Evolutionary conservation across 2,329 filamentous ascomycete genomes (phyloP).

Genomic region (Penicillium sp.): DNA sequence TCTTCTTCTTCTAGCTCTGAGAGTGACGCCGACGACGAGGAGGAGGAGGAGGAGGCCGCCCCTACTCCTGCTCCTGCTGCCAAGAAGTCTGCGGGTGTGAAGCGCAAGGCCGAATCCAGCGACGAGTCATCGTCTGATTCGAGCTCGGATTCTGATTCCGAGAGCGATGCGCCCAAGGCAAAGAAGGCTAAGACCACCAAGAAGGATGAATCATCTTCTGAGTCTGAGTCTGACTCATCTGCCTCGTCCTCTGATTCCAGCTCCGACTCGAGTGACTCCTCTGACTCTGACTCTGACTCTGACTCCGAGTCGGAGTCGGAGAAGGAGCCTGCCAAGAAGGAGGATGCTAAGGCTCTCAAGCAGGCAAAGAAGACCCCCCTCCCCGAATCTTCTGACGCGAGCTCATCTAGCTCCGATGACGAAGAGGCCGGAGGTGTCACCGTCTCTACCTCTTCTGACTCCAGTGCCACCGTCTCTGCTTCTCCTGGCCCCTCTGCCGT

Average conservation of each 20-base stretch:
- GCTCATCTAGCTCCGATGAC: constrained; percentile 24
- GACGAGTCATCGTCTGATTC: constrained; percentile 44
- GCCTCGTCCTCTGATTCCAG: constrained; percentile 29
- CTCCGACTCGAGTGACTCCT: constrained; percentile 20
- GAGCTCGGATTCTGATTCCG: constrained; percentile 48
- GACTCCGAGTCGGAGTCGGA: constrained; percentile 28
- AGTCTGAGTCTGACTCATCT: constrained; percentile 19
- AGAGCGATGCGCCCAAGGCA: constrained; percentile 48
- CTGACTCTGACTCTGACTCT: constrained; percentile 15
- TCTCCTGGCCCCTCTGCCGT: constrained; percentile 22
- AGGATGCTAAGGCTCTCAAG: constrained; percentile 33
- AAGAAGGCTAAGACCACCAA: constrained; percentile 54
- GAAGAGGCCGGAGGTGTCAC: constrained; percentile 23
- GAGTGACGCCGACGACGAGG: constrained; percentile 54
- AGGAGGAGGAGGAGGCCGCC: constrained; percentile 54
- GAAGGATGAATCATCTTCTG: constrained; percentile 35
- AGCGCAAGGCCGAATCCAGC: constrained; percentile 58
- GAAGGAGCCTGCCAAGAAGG: constrained; percentile 25
- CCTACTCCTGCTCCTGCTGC: constrained; percentile 31
- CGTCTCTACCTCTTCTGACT: constrained; percentile 27
- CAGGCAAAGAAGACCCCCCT: constrained; percentile 37
- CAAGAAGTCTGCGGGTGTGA: constrained; percentile 47
- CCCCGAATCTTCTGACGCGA: constrained; percentile 37
- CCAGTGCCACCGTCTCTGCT: constrained; percentile 33
- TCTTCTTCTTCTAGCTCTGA: constrained; percentile 44